phyloP scores from a whole-genome alignment of 306 rosid species.

The Sicyos edulis region DNA sequence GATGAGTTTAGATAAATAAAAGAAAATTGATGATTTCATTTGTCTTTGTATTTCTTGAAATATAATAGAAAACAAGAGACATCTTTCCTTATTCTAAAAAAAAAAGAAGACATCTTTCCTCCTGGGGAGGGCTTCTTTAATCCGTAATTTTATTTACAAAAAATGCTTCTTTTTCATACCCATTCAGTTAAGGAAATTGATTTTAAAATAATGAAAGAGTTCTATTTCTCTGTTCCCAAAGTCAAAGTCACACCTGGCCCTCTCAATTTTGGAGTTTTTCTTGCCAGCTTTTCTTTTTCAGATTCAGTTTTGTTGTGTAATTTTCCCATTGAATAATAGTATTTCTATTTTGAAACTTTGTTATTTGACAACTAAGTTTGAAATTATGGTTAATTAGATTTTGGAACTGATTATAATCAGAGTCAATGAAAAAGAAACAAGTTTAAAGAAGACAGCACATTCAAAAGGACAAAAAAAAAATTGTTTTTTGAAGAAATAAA shows the following conservation, averaged over 20 bases:
- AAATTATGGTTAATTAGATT: neutral
- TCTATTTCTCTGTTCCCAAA: neutral
- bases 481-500: too few relatives aligned
- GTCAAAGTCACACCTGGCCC: neutral
- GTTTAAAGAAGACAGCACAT: too few relatives aligned
- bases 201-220: neutral
- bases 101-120: neutral
- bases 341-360: neutral
- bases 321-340: neutral
- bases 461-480: too few relatives aligned
- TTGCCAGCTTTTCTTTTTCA: neutral
- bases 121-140: slow-evolving; percentile 4
- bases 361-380: neutral
- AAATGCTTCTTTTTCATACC: neutral
- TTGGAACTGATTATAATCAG: neutral
- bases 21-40: neutral
- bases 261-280: neutral
- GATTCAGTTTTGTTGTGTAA: neutral
- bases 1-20: neutral
- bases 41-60: neutral
- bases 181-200: neutral
- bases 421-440: too few relatives aligned
- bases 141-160: neutral
- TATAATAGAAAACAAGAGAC: neutral
- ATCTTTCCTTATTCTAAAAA: neutral